Evolutionary conservation across 805 yeast species (phyloP), one percentile per base, ranked within the genome.

Genomic region (Starmera amethionina): DNA sequence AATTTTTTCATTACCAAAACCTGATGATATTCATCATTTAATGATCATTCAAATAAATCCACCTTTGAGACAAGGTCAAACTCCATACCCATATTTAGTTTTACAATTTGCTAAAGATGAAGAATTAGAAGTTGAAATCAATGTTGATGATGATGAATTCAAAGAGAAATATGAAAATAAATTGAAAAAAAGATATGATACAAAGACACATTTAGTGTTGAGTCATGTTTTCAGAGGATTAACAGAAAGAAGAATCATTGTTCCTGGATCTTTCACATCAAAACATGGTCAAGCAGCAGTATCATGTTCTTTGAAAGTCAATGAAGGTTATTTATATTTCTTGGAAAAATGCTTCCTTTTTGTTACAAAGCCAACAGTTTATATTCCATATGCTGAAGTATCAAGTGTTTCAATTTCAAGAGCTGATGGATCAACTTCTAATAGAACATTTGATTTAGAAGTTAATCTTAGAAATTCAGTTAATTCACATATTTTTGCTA

Each of bases 11-110:
- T 70, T 93, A 49, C 98, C 99, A 22, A 88, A 87, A 56, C 88
- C 95, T 1, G 98, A 93, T 60, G 97, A 88, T 46, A 70, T 83
- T 34, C 95, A 90, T 58, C 95, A 90, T 59, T 67, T 89, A 48
- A 70, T 93, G 56, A 81, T 93, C 7, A 66, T 90, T 44, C 96
- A 94, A 55, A 82, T 93, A 36, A 97, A 90, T 50, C 98, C 98
- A 22, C 98, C 99, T 2, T 68, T 93, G 48, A 79, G 97, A 60
- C 99, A 93, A 65, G 99, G 99, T 41, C 97, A 93, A 65, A 93
- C 98, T 0, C 77, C 96, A 44, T 90, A 93, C 55, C 95, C 96
- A 33, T 93, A 86, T 59, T 67, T 93, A 57, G 90, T 88, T 12
- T 64, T 90, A 59, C 98, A 93, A 64, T 86, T 93, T 56, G 75